Evolutionary conservation across 2,329 filamentous ascomycete species (phyloP).

Genomic region (Paracoccidioides lutzii): DNA sequence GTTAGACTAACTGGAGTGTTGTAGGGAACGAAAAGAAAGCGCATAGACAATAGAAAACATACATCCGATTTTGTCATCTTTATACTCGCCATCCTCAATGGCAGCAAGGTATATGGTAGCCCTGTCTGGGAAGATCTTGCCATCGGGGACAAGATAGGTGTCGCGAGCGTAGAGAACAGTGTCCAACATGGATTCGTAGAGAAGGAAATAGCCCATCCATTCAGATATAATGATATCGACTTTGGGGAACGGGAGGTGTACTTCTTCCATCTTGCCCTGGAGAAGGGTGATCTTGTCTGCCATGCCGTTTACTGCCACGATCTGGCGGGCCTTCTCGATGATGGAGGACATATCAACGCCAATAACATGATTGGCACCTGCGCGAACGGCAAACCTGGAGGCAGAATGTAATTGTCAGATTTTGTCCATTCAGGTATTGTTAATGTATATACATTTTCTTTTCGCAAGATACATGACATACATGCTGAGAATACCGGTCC

Average conservation of each 20-base stretch:
- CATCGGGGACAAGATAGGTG: constrained; percentile 72
- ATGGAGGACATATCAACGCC: constrained; percentile 99
- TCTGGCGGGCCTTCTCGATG: constrained; percentile 95
- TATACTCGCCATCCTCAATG: constrained; percentile 98
- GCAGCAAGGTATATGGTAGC: constrained; percentile 93
- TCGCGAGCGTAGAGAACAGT: constrained; percentile 95
- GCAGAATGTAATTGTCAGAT: constrained; percentile 10
- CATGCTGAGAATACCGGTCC: constrained; percentile 58
- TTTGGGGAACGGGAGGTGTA: constrained; percentile 80
- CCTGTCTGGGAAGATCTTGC: constrained; percentile 97
- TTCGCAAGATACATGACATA: constrained; percentile 1
- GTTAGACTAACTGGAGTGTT: constrained; percentile 4
- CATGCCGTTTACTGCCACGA: constrained; percentile 84
- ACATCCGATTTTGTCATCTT: constrained; percentile 99
- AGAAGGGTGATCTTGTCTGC: constrained; percentile 92
- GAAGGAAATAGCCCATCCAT: constrained; percentile 99
- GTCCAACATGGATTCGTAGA: constrained; percentile 98
- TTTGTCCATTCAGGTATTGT: constrained; percentile 5
- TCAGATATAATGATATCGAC: constrained; percentile 99
- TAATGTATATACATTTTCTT: neutral
- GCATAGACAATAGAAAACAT: constrained; percentile 30
- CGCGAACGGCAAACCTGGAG: constrained; percentile 83
- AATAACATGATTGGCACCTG: constrained; percentile 95
- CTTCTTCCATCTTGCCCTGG: constrained; percentile 99
- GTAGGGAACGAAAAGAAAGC: neutral